phyloP scores from a whole-genome alignment of 345 rosid species.

The Lepidium sativum region DNA sequence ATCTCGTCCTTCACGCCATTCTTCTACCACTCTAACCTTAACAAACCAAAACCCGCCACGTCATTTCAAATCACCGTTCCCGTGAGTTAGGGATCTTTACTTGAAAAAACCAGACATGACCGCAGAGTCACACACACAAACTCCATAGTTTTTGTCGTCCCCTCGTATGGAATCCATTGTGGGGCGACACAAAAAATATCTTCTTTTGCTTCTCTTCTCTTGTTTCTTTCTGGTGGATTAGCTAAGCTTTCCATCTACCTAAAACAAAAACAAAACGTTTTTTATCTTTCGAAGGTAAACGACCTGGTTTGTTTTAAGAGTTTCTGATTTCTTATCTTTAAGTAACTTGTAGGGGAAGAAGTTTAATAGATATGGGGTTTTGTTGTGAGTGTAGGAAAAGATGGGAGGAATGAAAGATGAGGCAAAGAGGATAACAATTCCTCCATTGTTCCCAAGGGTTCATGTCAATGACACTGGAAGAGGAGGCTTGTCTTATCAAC shows the following conservation, averaged over 20 bases:
- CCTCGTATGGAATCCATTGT: constrained; percentile 27
- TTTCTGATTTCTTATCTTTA: neutral
- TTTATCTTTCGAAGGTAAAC: neutral
- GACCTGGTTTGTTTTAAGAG: neutral
- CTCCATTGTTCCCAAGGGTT: constrained; percentile 29
- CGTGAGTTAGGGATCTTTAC: constrained; percentile 27
- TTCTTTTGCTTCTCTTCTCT: constrained; percentile 9
- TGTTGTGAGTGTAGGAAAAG: neutral
- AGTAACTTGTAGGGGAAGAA: constrained; percentile 7
- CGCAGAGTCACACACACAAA: constrained; percentile 8
- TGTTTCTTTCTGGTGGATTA: constrained; percentile 17
- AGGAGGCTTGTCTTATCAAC: constrained; percentile 18
- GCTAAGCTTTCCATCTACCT: neutral
- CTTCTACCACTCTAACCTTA: constrained; percentile 19
- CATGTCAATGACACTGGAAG: constrained; percentile 24
- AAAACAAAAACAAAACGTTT: neutral
- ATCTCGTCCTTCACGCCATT: constrained; percentile 11
- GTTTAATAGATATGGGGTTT: neutral
- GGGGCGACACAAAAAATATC: constrained; percentile 26
- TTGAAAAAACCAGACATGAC: constrained; percentile 24
- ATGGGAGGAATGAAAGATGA: constrained; percentile 35
- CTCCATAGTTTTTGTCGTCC: constrained; percentile 20
- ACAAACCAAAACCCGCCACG: constrained; percentile 20
- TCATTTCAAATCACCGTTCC: constrained; percentile 19
- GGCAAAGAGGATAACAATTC: constrained; percentile 22